Conservation (phyloP, 1,284 basidiomycete genomes). For the Leccinum angustisporum region DNA sequence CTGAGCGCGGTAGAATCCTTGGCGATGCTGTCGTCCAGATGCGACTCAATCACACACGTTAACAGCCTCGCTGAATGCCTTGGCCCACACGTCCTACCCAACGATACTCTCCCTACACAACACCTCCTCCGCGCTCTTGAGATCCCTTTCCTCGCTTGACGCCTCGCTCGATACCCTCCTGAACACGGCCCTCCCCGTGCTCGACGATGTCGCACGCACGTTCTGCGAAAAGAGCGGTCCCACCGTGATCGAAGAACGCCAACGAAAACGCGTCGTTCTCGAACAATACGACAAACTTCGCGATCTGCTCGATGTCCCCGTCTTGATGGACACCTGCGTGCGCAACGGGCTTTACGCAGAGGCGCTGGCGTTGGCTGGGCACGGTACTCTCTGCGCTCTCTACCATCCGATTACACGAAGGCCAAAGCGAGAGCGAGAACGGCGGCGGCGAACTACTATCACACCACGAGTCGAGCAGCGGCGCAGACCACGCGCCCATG, state of each 20-base stretch:
- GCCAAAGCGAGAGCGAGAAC: neutral
- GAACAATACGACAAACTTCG: slow-evolving; percentile 90
- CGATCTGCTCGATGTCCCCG: slow-evolving; percentile 87
- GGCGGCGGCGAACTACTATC: slow-evolving; percentile 11
- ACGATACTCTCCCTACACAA: slow-evolving; percentile 84
- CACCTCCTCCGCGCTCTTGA: slow-evolving; percentile 67
- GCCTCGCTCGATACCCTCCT: slow-evolving; percentile 68
- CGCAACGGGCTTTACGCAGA: slow-evolving; percentile 90
- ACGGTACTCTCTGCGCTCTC: slow-evolving; percentile 32
- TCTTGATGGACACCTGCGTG: slow-evolving; percentile 89
- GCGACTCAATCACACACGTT: slow-evolving; percentile 77
- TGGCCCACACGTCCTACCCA: slow-evolving; percentile 86
- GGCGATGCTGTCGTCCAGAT: slow-evolving; percentile 53
- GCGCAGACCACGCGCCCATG: neutral
- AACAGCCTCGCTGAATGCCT: slow-evolving; percentile 81
- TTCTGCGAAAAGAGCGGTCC: slow-evolving; percentile 61
- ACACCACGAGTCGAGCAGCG: slow-evolving; percentile 16
- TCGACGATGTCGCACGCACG: slow-evolving; percentile 66
- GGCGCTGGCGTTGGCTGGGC: slow-evolving; percentile 59
- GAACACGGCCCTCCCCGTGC: slow-evolving; percentile 62
- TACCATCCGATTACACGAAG: slow-evolving; percentile 20
- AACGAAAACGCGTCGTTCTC: slow-evolving; percentile 75
- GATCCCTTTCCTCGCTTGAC: slow-evolving; percentile 63
- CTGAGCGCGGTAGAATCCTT: slow-evolving; percentile 48
- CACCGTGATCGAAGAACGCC: slow-evolving; percentile 60